These are phyloP conservation scores for Coemansia sp. DNA, from an alignment of 192 early-diverging fungal genomes.

Conservation along the genomic window DNA sequence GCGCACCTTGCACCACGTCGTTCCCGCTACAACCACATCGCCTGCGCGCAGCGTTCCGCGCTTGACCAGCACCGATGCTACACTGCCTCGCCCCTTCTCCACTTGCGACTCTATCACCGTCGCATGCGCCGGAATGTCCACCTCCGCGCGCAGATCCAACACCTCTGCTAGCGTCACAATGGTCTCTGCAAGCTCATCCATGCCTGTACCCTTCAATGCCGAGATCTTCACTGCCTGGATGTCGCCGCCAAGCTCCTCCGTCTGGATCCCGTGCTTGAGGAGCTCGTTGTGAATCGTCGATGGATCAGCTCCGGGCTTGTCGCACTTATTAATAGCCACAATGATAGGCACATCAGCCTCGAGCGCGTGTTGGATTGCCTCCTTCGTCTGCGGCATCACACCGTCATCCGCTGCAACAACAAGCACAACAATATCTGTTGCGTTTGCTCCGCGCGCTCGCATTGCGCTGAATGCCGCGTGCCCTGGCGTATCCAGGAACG, in stretches of 20 bases:
- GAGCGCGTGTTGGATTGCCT: constrained; percentile 90
- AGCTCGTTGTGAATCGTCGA: constrained; percentile 65
- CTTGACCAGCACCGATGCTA: constrained; percentile 85
- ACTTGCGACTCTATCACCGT: constrained; percentile 86
- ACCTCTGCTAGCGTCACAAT: constrained; percentile 86
- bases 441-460: constrained; percentile 89
- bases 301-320: constrained; percentile 79
- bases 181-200: constrained; percentile 87
- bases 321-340: constrained; percentile 98
- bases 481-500: constrained; percentile 96
- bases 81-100: constrained; percentile 81
- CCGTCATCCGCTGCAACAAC: constrained; percentile 98
- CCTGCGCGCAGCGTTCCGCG: constrained; percentile 84
- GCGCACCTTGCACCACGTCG: constrained; percentile 83
- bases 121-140: constrained; percentile 75
- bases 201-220: constrained; percentile 79
- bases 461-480: constrained; percentile 95
- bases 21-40: constrained; percentile 80
- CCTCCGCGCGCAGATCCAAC: constrained; percentile 82
- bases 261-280: constrained; percentile 73
- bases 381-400: constrained; percentile 96
- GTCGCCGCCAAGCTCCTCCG: constrained; percentile 94
- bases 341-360: constrained; percentile 85
- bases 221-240: constrained; percentile 89
- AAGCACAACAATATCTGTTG: constrained; percentile 95